Percentiles rank a stretch among this genome's conserved stretches.
These are phyloP conservation scores for Solanum lignicaule DNA, from an alignment of 257 asterid genomes.

Conservation along the genomic window DNA sequence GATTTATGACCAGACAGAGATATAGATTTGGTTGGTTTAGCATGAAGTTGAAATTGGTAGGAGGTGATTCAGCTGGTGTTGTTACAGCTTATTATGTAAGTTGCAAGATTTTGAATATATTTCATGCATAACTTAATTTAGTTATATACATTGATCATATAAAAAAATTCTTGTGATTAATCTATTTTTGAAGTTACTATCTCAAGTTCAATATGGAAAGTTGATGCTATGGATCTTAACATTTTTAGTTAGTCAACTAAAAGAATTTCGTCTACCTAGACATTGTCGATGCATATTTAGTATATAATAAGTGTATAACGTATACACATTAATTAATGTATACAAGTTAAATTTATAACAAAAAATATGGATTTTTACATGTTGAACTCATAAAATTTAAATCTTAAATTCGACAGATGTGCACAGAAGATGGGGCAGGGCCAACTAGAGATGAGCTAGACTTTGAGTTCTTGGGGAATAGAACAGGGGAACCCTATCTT, in stretches of 20 bases:
- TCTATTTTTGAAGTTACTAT: background rate
- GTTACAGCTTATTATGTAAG: conserved; percentile 91
- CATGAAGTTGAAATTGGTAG: conserved; percentile 80
- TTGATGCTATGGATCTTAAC: background rate
- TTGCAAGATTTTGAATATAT: background rate
- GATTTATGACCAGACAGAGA: conserved; percentile 64
- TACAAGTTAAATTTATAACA: background rate
- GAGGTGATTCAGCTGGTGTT: conserved; percentile 94
- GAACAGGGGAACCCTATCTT: conserved; percentile 76
- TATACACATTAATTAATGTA: background rate
- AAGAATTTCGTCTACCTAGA: background rate
- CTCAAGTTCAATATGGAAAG: background rate
- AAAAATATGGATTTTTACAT: background rate
- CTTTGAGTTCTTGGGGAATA: conserved; percentile 86
- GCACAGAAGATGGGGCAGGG: conserved; percentile 63
- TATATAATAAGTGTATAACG: background rate
- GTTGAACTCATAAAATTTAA: background rate
- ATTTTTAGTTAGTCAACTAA: background rate
- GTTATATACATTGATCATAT: background rate
- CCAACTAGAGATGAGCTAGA: conserved; percentile 84
- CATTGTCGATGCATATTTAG: no score
- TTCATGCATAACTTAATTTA: background rate
- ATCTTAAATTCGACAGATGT: conserved; percentile 41
- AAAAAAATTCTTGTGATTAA: background rate
- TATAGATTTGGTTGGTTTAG: conserved; percentile 99